Base-by-base conservation (phyloP, 1,139 yeast genomes). In the Meyerozyma elateridarum region DNA sequence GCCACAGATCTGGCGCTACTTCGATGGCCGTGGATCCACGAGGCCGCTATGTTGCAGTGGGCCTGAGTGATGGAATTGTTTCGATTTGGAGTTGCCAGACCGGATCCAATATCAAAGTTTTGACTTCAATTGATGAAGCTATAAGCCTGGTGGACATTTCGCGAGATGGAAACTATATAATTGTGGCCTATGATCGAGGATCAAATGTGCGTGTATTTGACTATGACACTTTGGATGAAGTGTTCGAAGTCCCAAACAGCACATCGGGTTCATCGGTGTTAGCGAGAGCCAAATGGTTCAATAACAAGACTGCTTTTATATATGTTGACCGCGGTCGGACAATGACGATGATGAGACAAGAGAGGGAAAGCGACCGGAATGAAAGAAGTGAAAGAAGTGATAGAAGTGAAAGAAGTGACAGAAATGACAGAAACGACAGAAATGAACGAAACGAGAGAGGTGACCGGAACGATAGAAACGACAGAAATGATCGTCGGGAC, bases 11-110 rank as follows among this genome's bases (percentile, higher is more conserved):
- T 1, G 59, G 79, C 0, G 67, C 75, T 2, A 70, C 75, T 3
- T 51, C 72, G 27, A 40, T 79, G 8, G 59, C 61, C 7, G 59
- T 79, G 34, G 88, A 80, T 44, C 82, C 85, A 1, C 49, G 66
- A 34, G 91, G 85, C 0, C 48, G 57, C 15, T 73, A 56, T 42
- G 43, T 82, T 8, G 71, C 74, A 1, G 71, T 71, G 3, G 91
- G 87, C 0, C 67, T 83, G n/a, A 70, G 72, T 33, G 91, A 83
- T 46, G 91, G 91, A 5, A 68, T 77, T 19, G 70, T 81, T n/a
- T 67, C 79, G 15, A 33, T 79, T 8, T 83, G 88, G 85, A 63
- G 65, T 27, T 51, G 75, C 6, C 39, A 53, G 3, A 63, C 69
- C 13, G 57, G 80, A 57, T 56, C 69, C 17, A 67, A 76, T 33